Evolutionary conservation across 306 rosid species (phyloP).

Genomic region (Gastrolobium bilobum): DNA sequence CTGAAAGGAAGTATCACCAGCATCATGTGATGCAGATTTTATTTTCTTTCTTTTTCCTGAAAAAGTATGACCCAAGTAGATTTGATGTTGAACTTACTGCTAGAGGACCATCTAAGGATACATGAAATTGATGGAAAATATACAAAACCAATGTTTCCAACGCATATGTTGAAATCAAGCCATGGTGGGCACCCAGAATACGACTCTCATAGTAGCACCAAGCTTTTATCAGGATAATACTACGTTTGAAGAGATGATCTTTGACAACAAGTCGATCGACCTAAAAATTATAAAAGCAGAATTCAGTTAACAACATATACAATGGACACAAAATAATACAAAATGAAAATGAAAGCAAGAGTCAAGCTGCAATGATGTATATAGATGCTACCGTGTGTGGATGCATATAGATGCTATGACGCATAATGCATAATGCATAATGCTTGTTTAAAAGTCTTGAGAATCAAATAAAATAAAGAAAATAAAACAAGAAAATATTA

Average conservation of each 20-base stretch:
- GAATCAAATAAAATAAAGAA: slow-evolving; percentile 40
- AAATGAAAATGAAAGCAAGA: slow-evolving; percentile 8
- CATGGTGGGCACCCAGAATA: slow-evolving; percentile 90
- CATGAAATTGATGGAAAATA: slow-evolving; percentile 81
- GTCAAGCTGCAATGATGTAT: slow-evolving; percentile 18
- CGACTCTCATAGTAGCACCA: slow-evolving; percentile 99
- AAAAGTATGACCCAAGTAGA: slow-evolving; percentile 38
- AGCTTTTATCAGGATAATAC: slow-evolving; percentile 82
- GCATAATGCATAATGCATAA: slow-evolving; percentile 13
- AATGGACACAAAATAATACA: slow-evolving; percentile 20
- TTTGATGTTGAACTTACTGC: slow-evolving; percentile 68
- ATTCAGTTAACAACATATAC: slow-evolving; percentile 38
- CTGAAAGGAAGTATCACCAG: slow-evolving; percentile 44
- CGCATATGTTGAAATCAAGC: slow-evolving; percentile 92
- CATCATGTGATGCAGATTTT: slow-evolving; percentile 43
- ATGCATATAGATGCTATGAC: neutral
- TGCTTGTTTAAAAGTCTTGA: slow-evolving; percentile 9
- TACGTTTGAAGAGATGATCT: slow-evolving; percentile 88
- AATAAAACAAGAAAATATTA: slow-evolving; percentile 3
- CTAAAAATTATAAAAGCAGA: slow-evolving; percentile 55
- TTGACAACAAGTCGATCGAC: slow-evolving; percentile 79
- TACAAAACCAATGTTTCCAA: slow-evolving; percentile 88
- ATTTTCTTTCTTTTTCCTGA: slow-evolving; percentile 24
- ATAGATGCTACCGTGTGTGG: neutral
- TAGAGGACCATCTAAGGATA: slow-evolving; percentile 75